Evolutionary conservation across 495 filamentous ascomycete genomes (phyloP).

Genomic region (Aeminium ludgeri): DNA sequence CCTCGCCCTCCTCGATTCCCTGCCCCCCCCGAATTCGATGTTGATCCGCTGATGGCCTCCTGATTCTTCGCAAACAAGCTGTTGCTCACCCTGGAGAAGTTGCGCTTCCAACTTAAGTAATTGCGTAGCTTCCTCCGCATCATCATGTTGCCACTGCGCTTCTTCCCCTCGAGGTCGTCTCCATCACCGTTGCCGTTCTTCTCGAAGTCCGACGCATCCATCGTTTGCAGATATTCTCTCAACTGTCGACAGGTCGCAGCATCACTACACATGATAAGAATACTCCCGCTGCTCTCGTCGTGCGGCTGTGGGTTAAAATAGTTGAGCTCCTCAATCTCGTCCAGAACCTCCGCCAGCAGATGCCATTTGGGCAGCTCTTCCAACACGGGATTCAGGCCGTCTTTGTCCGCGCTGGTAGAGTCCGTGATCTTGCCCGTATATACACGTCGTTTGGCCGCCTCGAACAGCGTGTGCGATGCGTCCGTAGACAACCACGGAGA

Average conservation of each 20-base stretch:
- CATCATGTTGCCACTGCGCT: conserved; percentile 65
- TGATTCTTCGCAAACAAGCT: conserved; percentile 61
- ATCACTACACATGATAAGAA: conserved; percentile 90
- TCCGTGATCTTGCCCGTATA: conserved; percentile 51
- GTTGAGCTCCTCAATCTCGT: conserved; percentile 83
- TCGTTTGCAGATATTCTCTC: conserved; percentile 76
- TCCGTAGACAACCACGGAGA: conserved; percentile 95
- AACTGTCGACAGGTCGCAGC: conserved; percentile 76
- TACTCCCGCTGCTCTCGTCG: conserved; percentile 81
- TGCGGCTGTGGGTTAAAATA: conserved; percentile 58
- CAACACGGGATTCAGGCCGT: conserved; percentile 69
- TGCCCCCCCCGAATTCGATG: conserved; percentile 30
- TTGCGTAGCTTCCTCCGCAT: conserved; percentile 74
- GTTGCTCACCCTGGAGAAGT: conserved; percentile 69
- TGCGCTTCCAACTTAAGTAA: conserved; percentile 83
- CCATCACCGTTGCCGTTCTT: conserved; percentile 13
- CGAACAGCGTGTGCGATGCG: conserved; percentile 85
- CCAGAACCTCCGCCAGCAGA: conserved; percentile 65
- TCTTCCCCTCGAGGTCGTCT: conserved; percentile 25
- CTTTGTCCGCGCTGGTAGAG: conserved; percentile 29
- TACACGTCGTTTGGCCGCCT: conserved; percentile 76
- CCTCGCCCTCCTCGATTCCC: conserved; percentile 43
- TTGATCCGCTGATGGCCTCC: conserved; percentile 51
- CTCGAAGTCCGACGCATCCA: conserved; percentile 32
- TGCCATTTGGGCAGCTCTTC: conserved; percentile 94